Conservation (phyloP, 2,329 filamentous ascomycete species). For the Coniochaeta prunicola region DNA sequence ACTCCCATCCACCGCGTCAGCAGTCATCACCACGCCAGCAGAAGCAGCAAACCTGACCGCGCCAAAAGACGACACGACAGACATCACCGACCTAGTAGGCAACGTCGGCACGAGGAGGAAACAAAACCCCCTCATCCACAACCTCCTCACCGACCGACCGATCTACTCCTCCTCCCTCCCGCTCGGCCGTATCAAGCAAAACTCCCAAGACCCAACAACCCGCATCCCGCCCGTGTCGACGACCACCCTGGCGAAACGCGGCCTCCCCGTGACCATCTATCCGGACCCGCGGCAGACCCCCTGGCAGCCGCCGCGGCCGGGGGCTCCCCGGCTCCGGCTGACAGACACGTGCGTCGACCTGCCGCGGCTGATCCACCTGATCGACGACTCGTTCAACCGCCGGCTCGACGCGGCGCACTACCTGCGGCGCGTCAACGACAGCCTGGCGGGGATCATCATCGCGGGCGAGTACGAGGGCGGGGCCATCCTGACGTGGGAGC, state of each 20-base stretch:
- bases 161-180: slow-evolving; percentile 88
- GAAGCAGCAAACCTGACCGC: slow-evolving; percentile 63
- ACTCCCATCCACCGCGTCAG: slow-evolving; percentile 78
- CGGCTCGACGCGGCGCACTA: slow-evolving; percentile 81
- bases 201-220: slow-evolving; percentile 5
- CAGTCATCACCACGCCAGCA: slow-evolving; percentile 76
- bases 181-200: slow-evolving; percentile 51
- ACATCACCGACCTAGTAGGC: slow-evolving; percentile 39
- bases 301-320: slow-evolving; percentile 62
- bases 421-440: slow-evolving; percentile 68
- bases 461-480: slow-evolving; percentile 96
- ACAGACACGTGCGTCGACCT: slow-evolving; percentile 80
- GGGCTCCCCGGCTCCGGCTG: slow-evolving; percentile 56
- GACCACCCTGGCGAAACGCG: slow-evolving; percentile 80
- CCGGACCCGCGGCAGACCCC: slow-evolving; percentile 58
- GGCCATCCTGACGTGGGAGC: slow-evolving; percentile 92
- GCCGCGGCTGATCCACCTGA: slow-evolving; percentile 72
- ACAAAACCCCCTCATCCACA: slow-evolving; percentile 86
- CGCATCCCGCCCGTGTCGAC: slow-evolving; percentile 22
- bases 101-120: slow-evolving; percentile 47
- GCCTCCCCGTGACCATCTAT: slow-evolving; percentile 81
- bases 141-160: slow-evolving; percentile 91
- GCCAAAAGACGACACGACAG: slow-evolving; percentile 9
- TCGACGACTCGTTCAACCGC: slow-evolving; percentile 87
- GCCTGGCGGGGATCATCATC: slow-evolving; percentile 85